A percentile compares a stretch with the other conserved stretches of the same genome.
Conservation (phyloP, 2,329 filamentous ascomycete genomes). For the Venturia effusa region DNA sequence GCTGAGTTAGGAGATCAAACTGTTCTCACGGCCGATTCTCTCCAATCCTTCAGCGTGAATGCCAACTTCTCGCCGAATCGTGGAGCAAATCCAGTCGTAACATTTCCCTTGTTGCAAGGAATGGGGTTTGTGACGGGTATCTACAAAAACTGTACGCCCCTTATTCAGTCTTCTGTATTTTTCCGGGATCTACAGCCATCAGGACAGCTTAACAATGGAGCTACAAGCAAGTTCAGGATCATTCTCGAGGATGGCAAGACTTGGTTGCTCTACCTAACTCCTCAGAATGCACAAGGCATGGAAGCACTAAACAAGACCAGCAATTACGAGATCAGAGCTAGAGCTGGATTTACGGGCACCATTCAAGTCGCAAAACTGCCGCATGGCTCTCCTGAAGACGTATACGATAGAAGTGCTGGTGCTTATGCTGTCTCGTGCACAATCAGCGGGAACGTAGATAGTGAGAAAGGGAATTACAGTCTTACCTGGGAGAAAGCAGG, state of each 20-base stretch:
- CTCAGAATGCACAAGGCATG: slow-evolving; percentile 18
- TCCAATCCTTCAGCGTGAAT: slow-evolving; percentile 49
- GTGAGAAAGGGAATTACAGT: slow-evolving; percentile 56
- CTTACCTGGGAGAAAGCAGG: slow-evolving; percentile 64
- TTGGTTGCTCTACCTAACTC: slow-evolving; percentile 14
- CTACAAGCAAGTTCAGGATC: slow-evolving; percentile 67
- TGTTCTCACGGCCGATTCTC: slow-evolving; percentile 40
- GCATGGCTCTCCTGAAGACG: slow-evolving; percentile 44
- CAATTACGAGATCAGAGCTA: slow-evolving; percentile 54
- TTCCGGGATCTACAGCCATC: slow-evolving; percentile 52
- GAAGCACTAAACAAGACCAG: slow-evolving; percentile 23
- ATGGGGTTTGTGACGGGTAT: slow-evolving; percentile 77
- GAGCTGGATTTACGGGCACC: slow-evolving; percentile 58
- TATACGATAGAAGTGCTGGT: slow-evolving; percentile 68
- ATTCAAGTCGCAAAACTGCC: slow-evolving; percentile 79
- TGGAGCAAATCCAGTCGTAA: slow-evolving; percentile 46
- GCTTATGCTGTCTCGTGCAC: slow-evolving; percentile 57
- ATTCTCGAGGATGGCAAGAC: slow-evolving; percentile 49
- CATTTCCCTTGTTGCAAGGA: slow-evolving; percentile 77
- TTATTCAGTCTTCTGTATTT: slow-evolving; percentile 63
- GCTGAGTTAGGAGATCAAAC: slow-evolving; percentile 56
- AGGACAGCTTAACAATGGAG: slow-evolving; percentile 45
- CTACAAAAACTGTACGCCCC: slow-evolving; percentile 59
- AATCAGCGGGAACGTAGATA: slow-evolving; percentile 52
- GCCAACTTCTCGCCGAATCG: slow-evolving; percentile 52